Base-by-base conservation (phyloP, 129 eudicot genomes). In the Helichrysum umbraculigerum region DNA sequence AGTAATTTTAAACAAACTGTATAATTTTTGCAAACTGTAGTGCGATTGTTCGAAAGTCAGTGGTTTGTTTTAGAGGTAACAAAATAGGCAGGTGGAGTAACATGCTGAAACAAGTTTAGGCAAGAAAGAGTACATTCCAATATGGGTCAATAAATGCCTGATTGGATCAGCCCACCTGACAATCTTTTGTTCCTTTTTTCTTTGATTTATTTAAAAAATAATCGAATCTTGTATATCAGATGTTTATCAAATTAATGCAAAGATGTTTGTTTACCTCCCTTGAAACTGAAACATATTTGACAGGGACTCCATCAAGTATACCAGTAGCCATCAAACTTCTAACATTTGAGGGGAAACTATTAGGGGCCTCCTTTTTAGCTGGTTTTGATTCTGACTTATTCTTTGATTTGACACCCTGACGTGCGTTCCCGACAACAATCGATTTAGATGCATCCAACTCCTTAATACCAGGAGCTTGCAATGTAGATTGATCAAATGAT, bases 271-370 rank as follows among this genome's bases (percentile, higher is more conserved):
- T 77, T 84, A 88, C 94, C 94, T 91, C 91, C 57, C 90, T 83
- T 57, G 94, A 86, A 32, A 77, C 67, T 35, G 97, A 83, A 47
- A 91, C 85, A 80, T 91, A 91, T 80, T 81, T 88, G 19, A 91
- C 87, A 71, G 94, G 95, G 63, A 91, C 92, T 41, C 97, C 97
- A 75, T 91, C 97, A 77, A 91, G 83, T 79, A 91, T 91, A 63
- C 97, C 97, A 41, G 97, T 88, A 70, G 97, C 88, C 76, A 88
- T 86, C 80, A 91, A 84, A 66, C 89, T 88, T 83, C 97, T 91
- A 17, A 91, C 95, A 78, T 91, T 91, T 52, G 97, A 91, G 30
- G 97, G 97, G 74, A 91, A 91, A 28, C 97, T 91, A 81, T 91
- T 91, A 41, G 97, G 95, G 17, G 97, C 92, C 77, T 88, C 92